These are phyloP conservation scores for Chrysoporthe puriensis DNA, from an alignment of 2,329 filamentous ascomycete species.

Conservation along the genomic window DNA sequence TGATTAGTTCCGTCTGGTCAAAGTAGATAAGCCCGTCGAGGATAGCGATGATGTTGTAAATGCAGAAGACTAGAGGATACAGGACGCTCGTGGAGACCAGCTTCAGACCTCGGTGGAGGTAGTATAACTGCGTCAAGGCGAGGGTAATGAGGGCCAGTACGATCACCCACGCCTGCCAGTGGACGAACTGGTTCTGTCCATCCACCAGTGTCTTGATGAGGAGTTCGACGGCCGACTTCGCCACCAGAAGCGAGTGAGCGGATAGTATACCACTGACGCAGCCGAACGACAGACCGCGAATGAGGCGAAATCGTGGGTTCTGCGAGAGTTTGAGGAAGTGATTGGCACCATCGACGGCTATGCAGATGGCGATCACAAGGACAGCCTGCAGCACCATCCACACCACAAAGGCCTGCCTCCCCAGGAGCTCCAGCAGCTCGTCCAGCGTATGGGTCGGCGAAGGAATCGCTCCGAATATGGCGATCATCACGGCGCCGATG, in stretches of 20 bases:
- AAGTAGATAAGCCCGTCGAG: slow-evolving; percentile 98
- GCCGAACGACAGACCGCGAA: slow-evolving; percentile 85
- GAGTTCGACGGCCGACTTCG: slow-evolving; percentile 95
- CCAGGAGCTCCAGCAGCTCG: slow-evolving; percentile 78
- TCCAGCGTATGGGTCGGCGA: slow-evolving; percentile 87
- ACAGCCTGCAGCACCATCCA: slow-evolving; percentile 87
- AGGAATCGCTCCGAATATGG: slow-evolving; percentile 89
- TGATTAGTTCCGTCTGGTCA: slow-evolving; percentile 80
- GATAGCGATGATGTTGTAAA: slow-evolving; percentile 99
- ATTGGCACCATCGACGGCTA: slow-evolving; percentile 61
- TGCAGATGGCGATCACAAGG: slow-evolving; percentile 70
- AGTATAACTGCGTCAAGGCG: slow-evolving; percentile 90
- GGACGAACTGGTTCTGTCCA: slow-evolving; percentile 87
- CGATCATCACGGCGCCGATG: slow-evolving; percentile 86
- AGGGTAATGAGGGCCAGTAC: slow-evolving; percentile 78
- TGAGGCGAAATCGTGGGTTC: slow-evolving; percentile 71
- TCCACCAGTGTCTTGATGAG: slow-evolving; percentile 85
- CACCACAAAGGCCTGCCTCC: slow-evolving; percentile 73
- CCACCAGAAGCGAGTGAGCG: slow-evolving; percentile 88
- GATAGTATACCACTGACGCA: slow-evolving; percentile 91
- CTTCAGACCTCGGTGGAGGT: slow-evolving; percentile 90
- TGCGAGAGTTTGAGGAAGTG: slow-evolving; percentile 56
- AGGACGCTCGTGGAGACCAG: slow-evolving; percentile 93
- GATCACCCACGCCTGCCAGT: slow-evolving; percentile 94
- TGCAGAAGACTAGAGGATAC: slow-evolving; percentile 96